Base-by-base conservation (phyloP, 2,329 filamentous ascomycete genomes). In the Hymenoscyphus albidus region DNA sequence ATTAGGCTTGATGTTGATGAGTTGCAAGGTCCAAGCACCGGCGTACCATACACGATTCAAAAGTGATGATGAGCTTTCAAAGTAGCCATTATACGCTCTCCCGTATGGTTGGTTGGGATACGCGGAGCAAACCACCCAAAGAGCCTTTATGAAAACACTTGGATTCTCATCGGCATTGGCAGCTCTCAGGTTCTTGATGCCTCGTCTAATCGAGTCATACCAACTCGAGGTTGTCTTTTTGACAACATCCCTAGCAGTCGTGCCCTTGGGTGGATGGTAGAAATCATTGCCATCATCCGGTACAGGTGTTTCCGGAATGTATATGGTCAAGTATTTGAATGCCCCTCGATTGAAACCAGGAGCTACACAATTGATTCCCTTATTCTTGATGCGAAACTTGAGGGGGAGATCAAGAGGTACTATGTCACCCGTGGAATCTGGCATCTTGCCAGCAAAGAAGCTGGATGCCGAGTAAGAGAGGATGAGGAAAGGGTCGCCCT, bases 31-130 rank as follows among this genome's bases (percentile, higher is more conserved):
- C 67, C 64, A 81, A 10, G 80, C 79, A 35, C 81, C 80, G 44
- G 75, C 75, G 69, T 83, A 83, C 81, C 81, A 83, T 64, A 83
- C 79, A 3, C 79, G 77, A 70, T 86, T 85, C 61, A 87, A 77
- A 12, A 83, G 70, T 40, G 82, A 78, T 54, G 80, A 81, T 57
- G 76, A 80, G 69, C 77, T 81, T 67, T 83, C 77, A 61, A 84
- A 84, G 65, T 84, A 84, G 9, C 82, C 82, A 51, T 79, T 78
- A 62, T 84, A 85, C 13, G 80, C 80, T 55, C 78, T 77, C 16
- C 84, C 77, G 68, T 85, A 81, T 2, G 81, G 74, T 79, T 76
- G 77, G 2, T 71, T 77, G 5, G 78, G 78, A 61, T 78, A 78
- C 0, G 78, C 75, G 1, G 78, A 78, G 69, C 76, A 79, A 62